Evolutionary conservation across 345 rosid genomes (phyloP).

Genomic region (Ceriops decandra): DNA sequence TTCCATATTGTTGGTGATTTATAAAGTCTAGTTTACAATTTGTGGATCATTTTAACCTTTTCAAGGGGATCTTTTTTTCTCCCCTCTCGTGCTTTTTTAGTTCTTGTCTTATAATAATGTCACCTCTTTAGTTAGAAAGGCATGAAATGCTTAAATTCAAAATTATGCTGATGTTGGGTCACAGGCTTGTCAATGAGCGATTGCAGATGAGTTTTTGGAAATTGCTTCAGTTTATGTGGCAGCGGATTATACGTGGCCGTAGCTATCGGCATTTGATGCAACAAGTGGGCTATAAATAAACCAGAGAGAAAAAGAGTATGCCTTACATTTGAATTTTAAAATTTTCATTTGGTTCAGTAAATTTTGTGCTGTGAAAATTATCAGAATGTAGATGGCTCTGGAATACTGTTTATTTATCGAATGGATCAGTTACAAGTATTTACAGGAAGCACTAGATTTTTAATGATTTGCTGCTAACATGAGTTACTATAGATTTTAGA

Average conservation of each 20-base stretch:
- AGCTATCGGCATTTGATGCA: constrained; percentile 89
- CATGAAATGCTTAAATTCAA: background rate
- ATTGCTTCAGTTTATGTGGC: constrained; percentile 59
- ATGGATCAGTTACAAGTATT: too few relatives aligned
- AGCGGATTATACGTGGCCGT: constrained; percentile 69
- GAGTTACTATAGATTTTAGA: constrained; percentile 7
- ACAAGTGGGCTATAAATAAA: constrained; percentile 44
- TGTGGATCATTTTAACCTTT: background rate
- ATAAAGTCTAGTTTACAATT: background rate
- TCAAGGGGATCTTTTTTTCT: background rate
- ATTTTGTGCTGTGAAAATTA: background rate
- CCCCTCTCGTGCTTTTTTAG: too few relatives aligned
- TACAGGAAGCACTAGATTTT: constrained; percentile 8
- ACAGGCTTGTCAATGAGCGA: constrained; percentile 77
- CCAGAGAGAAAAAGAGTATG: constrained; percentile 22
- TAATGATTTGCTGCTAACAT: background rate
- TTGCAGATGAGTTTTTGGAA: constrained; percentile 53
- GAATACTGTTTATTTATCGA: too few relatives aligned
- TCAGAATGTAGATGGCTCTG: too few relatives aligned
- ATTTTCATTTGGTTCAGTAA: background rate
- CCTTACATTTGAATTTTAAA: background rate
- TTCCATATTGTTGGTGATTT: background rate
- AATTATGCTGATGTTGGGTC: constrained; percentile 16
- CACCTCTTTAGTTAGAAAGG: background rate
- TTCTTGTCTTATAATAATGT: background rate